Evolutionary conservation across 306 rosid species (phyloP).

Genomic region (Cyamopsis tetragonoloba): DNA sequence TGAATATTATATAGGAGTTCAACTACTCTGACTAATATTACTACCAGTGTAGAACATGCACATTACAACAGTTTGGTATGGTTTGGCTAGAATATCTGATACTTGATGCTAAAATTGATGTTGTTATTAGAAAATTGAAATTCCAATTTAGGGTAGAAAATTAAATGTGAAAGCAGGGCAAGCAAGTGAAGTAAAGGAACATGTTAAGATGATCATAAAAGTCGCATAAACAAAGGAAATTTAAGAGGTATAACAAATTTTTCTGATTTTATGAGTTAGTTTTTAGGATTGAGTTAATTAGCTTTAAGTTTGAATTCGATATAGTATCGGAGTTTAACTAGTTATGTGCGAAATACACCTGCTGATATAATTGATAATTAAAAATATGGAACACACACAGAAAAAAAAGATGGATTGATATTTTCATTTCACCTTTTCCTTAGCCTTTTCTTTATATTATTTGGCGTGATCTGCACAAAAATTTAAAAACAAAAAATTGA

Average conservation of each 20-base stretch:
- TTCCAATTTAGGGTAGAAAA: background rate
- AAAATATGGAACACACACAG: no score
- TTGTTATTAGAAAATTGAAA: background rate
- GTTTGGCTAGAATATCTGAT: conserved; percentile 36
- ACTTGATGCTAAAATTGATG: background rate
- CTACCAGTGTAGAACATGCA: background rate
- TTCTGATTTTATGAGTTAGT: no score
- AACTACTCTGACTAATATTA: conserved; percentile 47
- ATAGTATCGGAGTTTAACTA: no score
- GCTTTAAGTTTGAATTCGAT: no score
- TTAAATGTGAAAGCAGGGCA: no score
- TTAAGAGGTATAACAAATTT: no score
- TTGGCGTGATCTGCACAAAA: background rate
- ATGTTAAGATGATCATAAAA: no score
- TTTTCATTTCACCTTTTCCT: background rate
- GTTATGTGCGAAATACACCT: no score
- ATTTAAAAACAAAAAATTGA: background rate
- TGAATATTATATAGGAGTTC: conserved; percentile 47
- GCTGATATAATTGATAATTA: no score
- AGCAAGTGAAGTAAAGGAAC: no score
- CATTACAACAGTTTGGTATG: conserved; percentile 29
- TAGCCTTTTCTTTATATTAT: background rate
- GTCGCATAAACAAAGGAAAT: no score
- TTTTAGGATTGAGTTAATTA: no score
- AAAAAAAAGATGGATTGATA: background rate